Evolutionary conservation across 306 rosid species (phyloP).

Genomic region (Glycine latifolia): DNA sequence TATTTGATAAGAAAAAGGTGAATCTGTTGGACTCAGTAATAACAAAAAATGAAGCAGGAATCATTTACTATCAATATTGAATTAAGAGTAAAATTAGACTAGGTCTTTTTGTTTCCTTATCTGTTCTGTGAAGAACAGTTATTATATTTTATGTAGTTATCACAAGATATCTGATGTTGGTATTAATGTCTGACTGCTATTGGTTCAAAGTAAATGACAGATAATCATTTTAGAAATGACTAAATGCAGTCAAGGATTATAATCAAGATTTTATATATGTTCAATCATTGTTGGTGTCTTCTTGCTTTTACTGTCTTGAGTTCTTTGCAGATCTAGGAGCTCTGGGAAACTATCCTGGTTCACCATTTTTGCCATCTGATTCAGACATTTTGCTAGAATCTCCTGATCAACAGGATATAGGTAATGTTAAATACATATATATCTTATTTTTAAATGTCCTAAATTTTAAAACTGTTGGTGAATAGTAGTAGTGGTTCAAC

Average conservation of each 20-base stretch:
- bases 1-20: slow-evolving; percentile 13
- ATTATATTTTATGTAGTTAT: neutral
- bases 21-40: slow-evolving; percentile 23
- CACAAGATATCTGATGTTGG: slow-evolving; percentile 8
- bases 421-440: slow-evolving; percentile 49
- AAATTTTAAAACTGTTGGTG: neutral
- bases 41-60: slow-evolving; percentile 25
- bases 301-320: slow-evolving; percentile 24
- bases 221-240: neutral
- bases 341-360: slow-evolving; percentile 89
- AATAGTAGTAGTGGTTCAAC: neutral
- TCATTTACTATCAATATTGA: neutral
- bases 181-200: slow-evolving; percentile 17
- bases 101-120: neutral
- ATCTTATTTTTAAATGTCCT: slow-evolving; percentile 1
- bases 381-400: slow-evolving; percentile 93
- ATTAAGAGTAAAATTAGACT: slow-evolving; percentile 5
- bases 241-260: slow-evolving; percentile 16
- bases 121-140: neutral
- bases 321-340: slow-evolving; percentile 90
- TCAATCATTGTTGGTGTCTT: neutral
- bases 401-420: slow-evolving; percentile 94
- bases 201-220: neutral
- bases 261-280: neutral
- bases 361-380: slow-evolving; percentile 94